Percentiles rank a stretch among this genome's conserved stretches.
Evolutionary conservation across 2,329 filamentous ascomycete genomes (phyloP).

Genomic region (Rhexocercosporidium sp.): DNA sequence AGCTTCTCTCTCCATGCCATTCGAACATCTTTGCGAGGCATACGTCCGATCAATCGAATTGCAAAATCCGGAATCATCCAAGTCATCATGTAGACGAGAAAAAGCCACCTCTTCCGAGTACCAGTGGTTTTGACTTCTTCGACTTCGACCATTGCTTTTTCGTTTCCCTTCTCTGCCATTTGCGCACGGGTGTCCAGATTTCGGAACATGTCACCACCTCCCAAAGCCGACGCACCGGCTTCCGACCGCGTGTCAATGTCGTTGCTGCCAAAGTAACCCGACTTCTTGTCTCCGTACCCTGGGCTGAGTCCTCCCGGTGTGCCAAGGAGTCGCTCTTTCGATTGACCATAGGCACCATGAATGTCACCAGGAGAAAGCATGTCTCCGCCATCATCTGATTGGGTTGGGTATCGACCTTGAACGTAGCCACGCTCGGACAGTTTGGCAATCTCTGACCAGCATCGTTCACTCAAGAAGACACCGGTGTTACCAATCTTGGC

Average conservation of each 20-base stretch:
- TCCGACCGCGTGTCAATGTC: constrained; percentile 85
- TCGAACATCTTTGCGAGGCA: constrained; percentile 90
- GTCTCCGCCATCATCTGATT: constrained; percentile 67
- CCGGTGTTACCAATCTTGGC: constrained; percentile 89
- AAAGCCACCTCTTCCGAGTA: constrained; percentile 89
- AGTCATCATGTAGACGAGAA: constrained; percentile 81
- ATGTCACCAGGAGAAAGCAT: constrained; percentile 60
- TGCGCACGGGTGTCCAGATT: constrained; percentile 93
- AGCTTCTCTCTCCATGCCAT: constrained; percentile 96
- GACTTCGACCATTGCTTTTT: constrained; percentile 87
- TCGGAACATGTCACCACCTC: constrained; percentile 96
- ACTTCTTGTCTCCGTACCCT: constrained; percentile 72
- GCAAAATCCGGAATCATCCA: constrained; percentile 87
- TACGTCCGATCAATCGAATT: constrained; percentile 77
- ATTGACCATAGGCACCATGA: constrained; percentile 59
- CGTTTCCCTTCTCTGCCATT: constrained; percentile 93
- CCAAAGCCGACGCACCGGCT: constrained; percentile 87
- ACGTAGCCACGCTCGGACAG: constrained; percentile 67
- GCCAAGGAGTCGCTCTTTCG: constrained; percentile 62
- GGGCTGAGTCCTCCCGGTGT: constrained; percentile 57
- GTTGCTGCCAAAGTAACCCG: constrained; percentile 78
- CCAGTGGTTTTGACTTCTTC: constrained; percentile 80
- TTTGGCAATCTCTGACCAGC: constrained; percentile 89
- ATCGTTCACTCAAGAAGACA: constrained; percentile 92
- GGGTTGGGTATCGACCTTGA: constrained; percentile 56